These are phyloP conservation scores for Pseudonectria buxi DNA, from an alignment of 2,329 filamentous ascomycete species.

Conservation along the genomic window DNA sequence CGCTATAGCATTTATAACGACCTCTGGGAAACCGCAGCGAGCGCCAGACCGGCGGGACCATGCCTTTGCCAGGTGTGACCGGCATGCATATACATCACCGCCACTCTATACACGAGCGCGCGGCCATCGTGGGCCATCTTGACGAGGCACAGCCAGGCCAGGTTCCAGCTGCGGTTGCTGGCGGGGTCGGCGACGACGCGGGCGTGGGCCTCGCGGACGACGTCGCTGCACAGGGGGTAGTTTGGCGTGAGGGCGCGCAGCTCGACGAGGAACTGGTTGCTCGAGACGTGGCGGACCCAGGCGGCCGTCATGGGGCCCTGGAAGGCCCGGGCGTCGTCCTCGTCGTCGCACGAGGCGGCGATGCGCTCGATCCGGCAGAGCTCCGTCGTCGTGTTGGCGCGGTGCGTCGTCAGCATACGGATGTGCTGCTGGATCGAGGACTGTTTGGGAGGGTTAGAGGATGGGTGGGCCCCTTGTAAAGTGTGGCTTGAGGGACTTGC, in stretches of 20 bases:
- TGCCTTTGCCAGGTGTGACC: too few species aligned
- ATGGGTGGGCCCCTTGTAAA: too few species aligned
- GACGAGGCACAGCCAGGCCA: constrained; percentile 63
- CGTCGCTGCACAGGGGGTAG: constrained; percentile 61
- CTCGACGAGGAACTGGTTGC: constrained; percentile 62
- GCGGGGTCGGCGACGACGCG: constrained; percentile 57
- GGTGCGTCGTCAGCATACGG: constrained; percentile 56
- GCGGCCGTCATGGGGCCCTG: constrained; percentile 61
- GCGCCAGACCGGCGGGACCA: too few species aligned
- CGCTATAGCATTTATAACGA: too few species aligned
- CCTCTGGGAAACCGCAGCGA: too few species aligned
- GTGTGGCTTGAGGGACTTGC: constrained; percentile 27
- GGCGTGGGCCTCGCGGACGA: constrained; percentile 58
- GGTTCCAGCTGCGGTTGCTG: constrained; percentile 67
- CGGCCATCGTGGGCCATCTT: constrained; percentile 60
- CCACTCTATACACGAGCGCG: constrained; percentile 52
- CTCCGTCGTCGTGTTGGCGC: constrained; percentile 67
- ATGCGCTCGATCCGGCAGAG: constrained; percentile 64
- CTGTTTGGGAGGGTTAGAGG: constrained; percentile 42
- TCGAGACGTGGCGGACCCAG: constrained; percentile 66
- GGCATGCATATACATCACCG: too few species aligned
- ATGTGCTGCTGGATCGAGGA: constrained; percentile 54
- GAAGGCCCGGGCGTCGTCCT: constrained; percentile 52
- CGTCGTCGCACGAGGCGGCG: constrained; percentile 50
- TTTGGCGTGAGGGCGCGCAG: constrained; percentile 60